Evolutionary conservation across 805 yeast species (phyloP).

Genomic region (Starmerella apicola): DNA sequence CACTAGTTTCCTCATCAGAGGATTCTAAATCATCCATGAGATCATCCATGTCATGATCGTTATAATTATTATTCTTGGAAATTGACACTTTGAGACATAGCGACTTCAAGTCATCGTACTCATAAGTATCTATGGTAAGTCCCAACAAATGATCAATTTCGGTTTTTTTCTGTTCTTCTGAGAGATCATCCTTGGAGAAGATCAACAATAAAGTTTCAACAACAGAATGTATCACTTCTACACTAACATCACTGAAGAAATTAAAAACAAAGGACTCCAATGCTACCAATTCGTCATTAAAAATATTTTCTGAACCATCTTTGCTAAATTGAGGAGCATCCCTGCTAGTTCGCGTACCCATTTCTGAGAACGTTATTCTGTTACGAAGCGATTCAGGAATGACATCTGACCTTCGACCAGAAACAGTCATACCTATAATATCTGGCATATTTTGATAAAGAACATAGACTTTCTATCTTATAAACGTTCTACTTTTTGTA

Average conservation of each 20-base stretch:
- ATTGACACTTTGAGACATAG: slow-evolving; percentile 18
- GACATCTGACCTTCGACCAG: neutral
- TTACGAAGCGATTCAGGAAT: slow-evolving; percentile 45
- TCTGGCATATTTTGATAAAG: slow-evolving; percentile 8
- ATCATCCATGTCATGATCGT: slow-evolving; percentile 26
- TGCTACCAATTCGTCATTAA: slow-evolving; percentile 28
- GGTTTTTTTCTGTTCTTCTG: slow-evolving; percentile 36
- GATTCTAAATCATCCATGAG: slow-evolving; percentile 24
- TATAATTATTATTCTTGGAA: slow-evolving; percentile 12
- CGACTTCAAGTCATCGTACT: slow-evolving; percentile 7
- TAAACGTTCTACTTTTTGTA: neutral
- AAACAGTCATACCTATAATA: neutral
- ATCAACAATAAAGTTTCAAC: slow-evolving; percentile 42
- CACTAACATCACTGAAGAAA: slow-evolving; percentile 61
- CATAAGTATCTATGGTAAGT: slow-evolving; percentile 23
- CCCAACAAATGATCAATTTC: slow-evolving; percentile 42
- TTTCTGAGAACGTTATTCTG: slow-evolving; percentile 45
- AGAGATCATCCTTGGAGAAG: slow-evolving; percentile 36
- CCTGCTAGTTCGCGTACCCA: slow-evolving; percentile 42
- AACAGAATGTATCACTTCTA: slow-evolving; percentile 57
- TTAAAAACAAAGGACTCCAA: slow-evolving; percentile 48
- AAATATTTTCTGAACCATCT: too few species aligned
- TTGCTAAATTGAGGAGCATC: slow-evolving; percentile 10
- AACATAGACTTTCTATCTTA: neutral
- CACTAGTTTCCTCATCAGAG: too few species aligned